Evolutionary conservation across 345 rosid genomes (phyloP), one percentile per base, ranked within the genome.

Genomic region (Diplotaxis tenuifolia): DNA sequence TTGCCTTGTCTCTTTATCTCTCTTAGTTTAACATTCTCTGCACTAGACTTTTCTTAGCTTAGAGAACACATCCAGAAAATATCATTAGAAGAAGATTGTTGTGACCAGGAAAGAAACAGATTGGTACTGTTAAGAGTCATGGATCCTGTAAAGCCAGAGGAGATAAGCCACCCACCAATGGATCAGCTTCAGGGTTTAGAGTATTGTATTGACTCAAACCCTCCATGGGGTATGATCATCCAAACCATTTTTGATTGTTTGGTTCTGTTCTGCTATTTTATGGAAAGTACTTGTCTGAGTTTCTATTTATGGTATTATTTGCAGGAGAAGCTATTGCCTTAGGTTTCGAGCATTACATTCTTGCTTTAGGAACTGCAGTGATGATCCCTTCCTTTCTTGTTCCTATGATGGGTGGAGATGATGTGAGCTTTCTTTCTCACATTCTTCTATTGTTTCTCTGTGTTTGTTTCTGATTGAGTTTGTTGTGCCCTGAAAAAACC

Each of bases 131-230:
- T 9, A 29, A n/a, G 42, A 76, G 77, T 67, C 45, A 89, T 89
- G 94, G 97, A 83, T 71, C 91, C 92, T 77, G 87, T 89, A 25
- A 95, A 95, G 72, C 91, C 87, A 55, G 98, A 95, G 73, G 99
- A 95, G 80, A 92, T 92, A 27, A 82, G 82, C 50, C 96, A 90
- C 68, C 91, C 90, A 15, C 94, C 99, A 62, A 86, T 86, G 96
- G 99, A 95, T 80, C 98, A 95, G 79, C 99, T 95, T 83, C 99
- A 92, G 71, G 98, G 99, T 40, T 77, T 95, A 45, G 99, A 95
- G 88, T 95, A 90, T 42, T 95, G 99, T 82, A 92, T 95, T 73
- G 99, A 95, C 83, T 95, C 99, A 28, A 95, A 95, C 71, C 99
- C 99, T 21, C 90, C 98, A 56, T 92, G 98, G 97, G 96, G 99